A percentile compares a stretch with the other conserved stretches of the same genome.
These are phyloP conservation scores for Epicoccum nigrum DNA, from an alignment of 2,329 filamentous ascomycete species.

Conservation along the genomic window DNA sequence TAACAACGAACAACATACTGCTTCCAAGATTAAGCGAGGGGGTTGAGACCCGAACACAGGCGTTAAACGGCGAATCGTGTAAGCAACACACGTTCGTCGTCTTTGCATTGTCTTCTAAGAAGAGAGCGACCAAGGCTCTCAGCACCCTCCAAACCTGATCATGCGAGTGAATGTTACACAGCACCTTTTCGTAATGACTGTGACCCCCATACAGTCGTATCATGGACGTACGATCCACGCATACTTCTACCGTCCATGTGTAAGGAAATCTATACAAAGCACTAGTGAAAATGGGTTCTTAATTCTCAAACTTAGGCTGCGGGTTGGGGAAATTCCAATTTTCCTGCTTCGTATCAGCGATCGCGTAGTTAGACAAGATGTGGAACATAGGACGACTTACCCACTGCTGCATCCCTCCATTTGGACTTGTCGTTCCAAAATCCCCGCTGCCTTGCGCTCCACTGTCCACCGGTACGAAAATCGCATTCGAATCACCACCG, in stretches of 20 bases:
- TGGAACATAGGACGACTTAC: slow-evolving; percentile 23
- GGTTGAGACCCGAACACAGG: too few relatives aligned
- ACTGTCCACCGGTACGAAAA: slow-evolving; percentile 45
- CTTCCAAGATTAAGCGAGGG: too few relatives aligned
- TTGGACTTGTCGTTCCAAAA: slow-evolving; percentile 35
- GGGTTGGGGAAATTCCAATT: slow-evolving; percentile 36
- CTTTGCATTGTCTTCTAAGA: too few relatives aligned
- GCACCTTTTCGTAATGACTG: background rate
- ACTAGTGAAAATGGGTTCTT: background rate
- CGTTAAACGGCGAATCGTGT: too few relatives aligned
- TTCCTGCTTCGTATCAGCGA: slow-evolving; percentile 22
- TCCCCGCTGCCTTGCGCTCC: slow-evolving; percentile 20
- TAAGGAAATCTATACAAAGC: slow-evolving; percentile 12
- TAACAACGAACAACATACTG: too few relatives aligned
- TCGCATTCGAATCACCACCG: slow-evolving; percentile 37
- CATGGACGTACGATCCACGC: slow-evolving; percentile 2
- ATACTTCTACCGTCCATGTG: background rate
- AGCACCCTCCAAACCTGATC: too few relatives aligned
- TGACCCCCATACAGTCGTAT: slow-evolving; percentile 7
- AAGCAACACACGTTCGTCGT: too few relatives aligned
- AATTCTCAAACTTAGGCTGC: slow-evolving; percentile 29
- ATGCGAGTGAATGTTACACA: background rate
- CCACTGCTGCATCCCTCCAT: slow-evolving; percentile 39
- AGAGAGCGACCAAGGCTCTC: too few relatives aligned
- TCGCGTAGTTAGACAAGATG: background rate